phyloP scores from a whole-genome alignment of 768 basidiomycete genomes.

The Glaciozyma antarctica region DNA sequence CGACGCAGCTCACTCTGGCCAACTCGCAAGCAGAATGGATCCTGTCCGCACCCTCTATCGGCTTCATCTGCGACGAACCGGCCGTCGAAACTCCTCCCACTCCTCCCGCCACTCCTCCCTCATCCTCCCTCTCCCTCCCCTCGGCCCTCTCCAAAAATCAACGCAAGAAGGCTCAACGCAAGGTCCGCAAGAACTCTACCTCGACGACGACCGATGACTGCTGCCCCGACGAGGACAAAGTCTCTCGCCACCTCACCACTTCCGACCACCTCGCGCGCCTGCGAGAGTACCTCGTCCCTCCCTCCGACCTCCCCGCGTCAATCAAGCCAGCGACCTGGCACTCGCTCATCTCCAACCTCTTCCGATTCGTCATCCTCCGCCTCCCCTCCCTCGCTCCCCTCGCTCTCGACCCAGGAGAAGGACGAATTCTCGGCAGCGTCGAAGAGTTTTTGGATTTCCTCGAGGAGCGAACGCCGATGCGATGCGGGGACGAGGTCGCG shows the following conservation, averaged over 20 bases:
- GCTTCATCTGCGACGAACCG: conserved; percentile 22
- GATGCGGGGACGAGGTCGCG: background rate
- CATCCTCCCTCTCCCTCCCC: background rate
- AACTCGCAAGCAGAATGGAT: conserved; percentile 24
- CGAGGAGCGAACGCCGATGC: background rate
- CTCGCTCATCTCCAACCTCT: conserved; percentile 6
- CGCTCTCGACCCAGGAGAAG: background rate
- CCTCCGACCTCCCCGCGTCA: conserved; percentile 1
- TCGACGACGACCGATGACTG: conserved; percentile 1
- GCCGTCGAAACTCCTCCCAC: conserved; percentile 4
- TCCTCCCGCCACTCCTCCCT: conserved; percentile 20
- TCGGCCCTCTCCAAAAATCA: conserved; percentile 8
- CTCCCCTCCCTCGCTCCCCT: conserved; percentile 17
- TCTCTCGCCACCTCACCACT: background rate
- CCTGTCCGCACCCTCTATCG: conserved; percentile 7
- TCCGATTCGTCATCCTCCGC: conserved; percentile 24
- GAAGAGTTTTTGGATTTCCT: conserved; percentile 18
- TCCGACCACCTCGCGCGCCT: conserved; percentile 10
- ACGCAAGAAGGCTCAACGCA: conserved; percentile 17
- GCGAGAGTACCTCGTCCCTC: conserved; percentile 14
- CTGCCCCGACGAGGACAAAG: background rate
- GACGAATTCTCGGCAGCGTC: background rate
- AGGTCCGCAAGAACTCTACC: background rate
- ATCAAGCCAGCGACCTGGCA: conserved; percentile 5
- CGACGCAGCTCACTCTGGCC: conserved; percentile 18